Evolutionary conservation across 305 asterid genomes (phyloP), one percentile per base, ranked within the genome.

Genomic region (Solanum aculeatissimum): DNA sequence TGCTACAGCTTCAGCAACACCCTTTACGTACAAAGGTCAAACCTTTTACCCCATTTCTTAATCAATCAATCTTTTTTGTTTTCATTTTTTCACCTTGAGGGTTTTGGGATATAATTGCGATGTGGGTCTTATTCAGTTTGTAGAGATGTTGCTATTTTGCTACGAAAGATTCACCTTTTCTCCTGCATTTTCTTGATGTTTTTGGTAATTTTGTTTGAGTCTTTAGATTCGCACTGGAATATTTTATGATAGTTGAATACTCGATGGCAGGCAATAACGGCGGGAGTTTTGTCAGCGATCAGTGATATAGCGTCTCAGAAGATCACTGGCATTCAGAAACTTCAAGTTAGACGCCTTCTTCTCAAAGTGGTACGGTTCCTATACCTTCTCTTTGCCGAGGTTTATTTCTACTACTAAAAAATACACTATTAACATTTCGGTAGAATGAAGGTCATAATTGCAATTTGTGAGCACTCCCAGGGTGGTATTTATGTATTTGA

Each of bases 11-110:
- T 82, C 97, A 92, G 75, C 87, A 88, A 85, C 93, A 93, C 79
- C 98, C 98, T 11, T 86, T 95, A 70, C 89, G 97, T 89, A 95
- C 98, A 57, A 95, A 95, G 95, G 97, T 95, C 40, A 27, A 58
- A 42, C 12, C 85, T 83, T 66, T 83, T 45, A 1, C 58, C 27
- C 60, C 9, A 6, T 71, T 43, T 71, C 80, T 71, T n/a, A 0
- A 71, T 3, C 12, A n/a, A 12, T 71, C 79, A 5, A 21, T 70
- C 13, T 21, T 16, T 23, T 66, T 15, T 7, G 3, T 66, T 45
- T n/a, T 47, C 2, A 5, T 35, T 32, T 80, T 29, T 7, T 51
- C 40, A 19, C 13, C 66, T 82, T 8, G 42, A 23, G 42, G 23
- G 40, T 51, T 51, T 83, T 19, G 29, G 80, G 40, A 19, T 72